Conservation (phyloP, 345 rosid species). For the Bretschneidera sinensis region DNA sequence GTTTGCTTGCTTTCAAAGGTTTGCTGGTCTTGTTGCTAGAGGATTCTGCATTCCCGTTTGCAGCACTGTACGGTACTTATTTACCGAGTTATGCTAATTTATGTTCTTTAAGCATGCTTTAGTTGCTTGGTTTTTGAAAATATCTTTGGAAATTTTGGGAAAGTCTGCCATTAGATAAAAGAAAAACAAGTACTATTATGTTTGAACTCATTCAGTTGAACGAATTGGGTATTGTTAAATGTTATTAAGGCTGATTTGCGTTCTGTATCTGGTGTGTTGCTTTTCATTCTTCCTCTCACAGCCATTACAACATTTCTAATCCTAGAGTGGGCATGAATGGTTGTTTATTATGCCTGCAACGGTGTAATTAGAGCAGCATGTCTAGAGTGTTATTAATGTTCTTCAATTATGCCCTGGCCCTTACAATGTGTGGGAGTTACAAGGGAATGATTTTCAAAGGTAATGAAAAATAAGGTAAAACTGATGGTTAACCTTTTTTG, state of each 20-base stretch:
- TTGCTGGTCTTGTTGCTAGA: conserved; percentile 30
- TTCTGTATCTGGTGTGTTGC: neutral
- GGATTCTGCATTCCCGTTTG: conserved; percentile 32
- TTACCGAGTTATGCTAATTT: conserved; percentile 23
- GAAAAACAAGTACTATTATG: conserved; percentile 8
- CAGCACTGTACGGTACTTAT: conserved; percentile 19
- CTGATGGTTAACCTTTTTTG: too few species aligned
- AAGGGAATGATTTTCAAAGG: too few species aligned
- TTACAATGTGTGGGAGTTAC: too few species aligned
- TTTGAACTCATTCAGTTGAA: conserved; percentile 18
- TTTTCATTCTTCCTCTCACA: neutral
- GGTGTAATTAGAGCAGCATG: too few species aligned
- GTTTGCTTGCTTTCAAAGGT: conserved; percentile 34
- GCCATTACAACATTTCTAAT: neutral
- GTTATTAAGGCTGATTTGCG: neutral
- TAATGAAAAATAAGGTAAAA: too few species aligned
- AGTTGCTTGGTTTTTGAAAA: conserved; percentile 24
- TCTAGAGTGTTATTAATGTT: too few species aligned
- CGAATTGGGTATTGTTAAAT: conserved; percentile 15
- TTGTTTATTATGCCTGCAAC: too few species aligned
- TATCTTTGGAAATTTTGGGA: conserved; percentile 34
- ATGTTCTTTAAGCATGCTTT: conserved; percentile 27
- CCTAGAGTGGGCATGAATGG: too few species aligned
- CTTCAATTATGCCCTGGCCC: too few species aligned
- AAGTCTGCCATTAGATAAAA: conserved; percentile 21